A percentile compares a stretch with the other conserved stretches of the same genome.
These are phyloP conservation scores for Exophiala dermatitidis DNA, from an alignment of 2,329 filamentous ascomycete species.

Conservation along the genomic window DNA sequence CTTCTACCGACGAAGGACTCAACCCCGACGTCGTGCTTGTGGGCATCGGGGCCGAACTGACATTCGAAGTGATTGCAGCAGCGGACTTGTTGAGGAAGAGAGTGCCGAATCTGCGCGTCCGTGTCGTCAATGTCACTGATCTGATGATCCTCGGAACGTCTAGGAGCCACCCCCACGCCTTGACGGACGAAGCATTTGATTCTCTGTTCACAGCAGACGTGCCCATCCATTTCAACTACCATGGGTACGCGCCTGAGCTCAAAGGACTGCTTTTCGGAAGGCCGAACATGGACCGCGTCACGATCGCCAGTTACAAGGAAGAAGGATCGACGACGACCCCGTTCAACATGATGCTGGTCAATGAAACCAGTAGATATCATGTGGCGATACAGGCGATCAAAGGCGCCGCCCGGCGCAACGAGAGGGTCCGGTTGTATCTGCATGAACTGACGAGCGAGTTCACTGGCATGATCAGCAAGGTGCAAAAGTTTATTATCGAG, in stretches of 20 bases:
- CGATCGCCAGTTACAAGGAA: conserved; percentile 55
- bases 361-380: conserved; percentile 54
- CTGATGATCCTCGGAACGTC: conserved; percentile 55
- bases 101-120: conserved; percentile 49
- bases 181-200: conserved; percentile 47
- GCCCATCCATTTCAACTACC: conserved; percentile 59
- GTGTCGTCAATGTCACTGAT: conserved; percentile 60
- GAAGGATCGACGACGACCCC: conserved; percentile 62
- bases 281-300: conserved; percentile 45
- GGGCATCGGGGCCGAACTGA: conserved; percentile 59
- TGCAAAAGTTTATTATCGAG: conserved; percentile 47
- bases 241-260: conserved; percentile 56
- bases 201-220: conserved; percentile 52
- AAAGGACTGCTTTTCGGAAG: conserved; percentile 56
- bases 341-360: conserved; percentile 63
- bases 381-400: conserved; percentile 50
- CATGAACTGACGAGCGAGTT: conserved; percentile 46
- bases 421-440: conserved; percentile 40
- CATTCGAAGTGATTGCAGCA: conserved; percentile 57
- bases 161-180: conserved; percentile 52
- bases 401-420: conserved; percentile 44
- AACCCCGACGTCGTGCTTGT: conserved; percentile 57
- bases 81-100: conserved; percentile 48
- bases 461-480: conserved; percentile 42
- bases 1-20: conserved; percentile 49